Evolutionary conservation across 225 moss, liverwort and hornwort genomes (phyloP).

Genomic region (Asterella californica): DNA sequence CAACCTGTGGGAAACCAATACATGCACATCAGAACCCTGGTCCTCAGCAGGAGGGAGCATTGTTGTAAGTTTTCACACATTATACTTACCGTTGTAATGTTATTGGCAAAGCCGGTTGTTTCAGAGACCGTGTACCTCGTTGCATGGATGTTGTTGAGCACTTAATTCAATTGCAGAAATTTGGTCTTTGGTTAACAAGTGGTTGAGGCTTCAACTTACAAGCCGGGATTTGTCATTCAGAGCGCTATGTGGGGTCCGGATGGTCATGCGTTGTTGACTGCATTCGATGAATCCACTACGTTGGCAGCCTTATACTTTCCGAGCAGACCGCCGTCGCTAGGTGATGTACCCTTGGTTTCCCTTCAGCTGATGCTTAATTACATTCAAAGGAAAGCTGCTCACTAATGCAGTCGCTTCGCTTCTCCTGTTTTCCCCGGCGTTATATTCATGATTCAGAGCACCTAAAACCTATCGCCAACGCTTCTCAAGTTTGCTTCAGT

Average conservation of each 20-base stretch:
- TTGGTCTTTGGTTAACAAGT: background rate
- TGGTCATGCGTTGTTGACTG: slow-evolving; percentile 78
- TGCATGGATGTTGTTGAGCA: background rate
- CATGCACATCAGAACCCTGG: slow-evolving; percentile 98
- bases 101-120: background rate
- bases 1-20: slow-evolving; percentile 93
- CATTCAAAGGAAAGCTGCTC: background rate
- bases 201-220: background rate
- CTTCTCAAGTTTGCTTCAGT: too few species aligned
- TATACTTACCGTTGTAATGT: background rate
- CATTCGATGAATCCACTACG: slow-evolving; percentile 76
- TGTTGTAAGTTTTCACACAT: slow-evolving; percentile 41
- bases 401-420: background rate
- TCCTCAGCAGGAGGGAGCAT: slow-evolving; percentile 75
- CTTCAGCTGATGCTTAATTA: background rate
- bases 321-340: slow-evolving; percentile 86
- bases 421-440: background rate
- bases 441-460: background rate
- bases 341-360: slow-evolving; percentile 24
- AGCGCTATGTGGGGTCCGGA: slow-evolving; percentile 97
- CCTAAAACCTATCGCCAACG: background rate
- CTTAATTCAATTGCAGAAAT: background rate
- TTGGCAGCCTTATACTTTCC: slow-evolving; percentile 87
- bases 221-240: slow-evolving; percentile 37
- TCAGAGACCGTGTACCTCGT: background rate